Conservation (phyloP, 257 asterid genomes). For the Gardenia jasminoides region DNA sequence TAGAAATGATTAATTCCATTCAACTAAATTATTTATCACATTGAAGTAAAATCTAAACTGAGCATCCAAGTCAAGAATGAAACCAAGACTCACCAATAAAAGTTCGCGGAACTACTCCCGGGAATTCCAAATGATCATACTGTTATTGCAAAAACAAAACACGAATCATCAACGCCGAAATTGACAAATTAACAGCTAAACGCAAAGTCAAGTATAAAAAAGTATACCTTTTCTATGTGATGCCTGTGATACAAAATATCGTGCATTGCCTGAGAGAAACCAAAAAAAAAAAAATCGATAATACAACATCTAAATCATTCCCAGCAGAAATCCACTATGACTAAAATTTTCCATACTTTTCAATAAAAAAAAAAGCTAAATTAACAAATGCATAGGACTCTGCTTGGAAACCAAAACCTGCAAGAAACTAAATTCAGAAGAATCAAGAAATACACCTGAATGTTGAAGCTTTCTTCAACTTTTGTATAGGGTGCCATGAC, state of each 20-base stretch:
- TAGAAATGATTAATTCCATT: neutral
- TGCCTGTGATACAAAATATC: slow-evolving; percentile 74
- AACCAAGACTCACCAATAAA: slow-evolving; percentile 58
- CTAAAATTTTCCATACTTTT: neutral
- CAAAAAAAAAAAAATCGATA: slow-evolving; percentile 5
- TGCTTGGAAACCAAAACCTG: neutral
- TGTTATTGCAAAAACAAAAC: slow-evolving; percentile 23
- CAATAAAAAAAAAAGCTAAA: neutral
- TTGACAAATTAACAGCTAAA: slow-evolving; percentile 7
- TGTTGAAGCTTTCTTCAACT: slow-evolving; percentile 97
- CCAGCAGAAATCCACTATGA: neutral
- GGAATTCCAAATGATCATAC: slow-evolving; percentile 97
- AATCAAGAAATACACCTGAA: slow-evolving; percentile 52
- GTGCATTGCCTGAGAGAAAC: slow-evolving; percentile 76
- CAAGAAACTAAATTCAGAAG: neutral
- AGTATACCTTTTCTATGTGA: slow-evolving; percentile 66
- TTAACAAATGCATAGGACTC: neutral
- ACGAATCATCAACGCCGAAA: neutral
- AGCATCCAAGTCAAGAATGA: neutral
- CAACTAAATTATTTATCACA: neutral
- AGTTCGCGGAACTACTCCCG: slow-evolving; percentile 98
- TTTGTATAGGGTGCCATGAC: slow-evolving; percentile 89
- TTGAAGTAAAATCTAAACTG: neutral
- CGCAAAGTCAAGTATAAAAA: neutral
- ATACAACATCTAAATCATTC: slow-evolving; percentile 9